These are phyloP conservation scores for Wickerhamomyces hampshirensis DNA, from an alignment of 805 yeast species.

Conservation along the genomic window DNA sequence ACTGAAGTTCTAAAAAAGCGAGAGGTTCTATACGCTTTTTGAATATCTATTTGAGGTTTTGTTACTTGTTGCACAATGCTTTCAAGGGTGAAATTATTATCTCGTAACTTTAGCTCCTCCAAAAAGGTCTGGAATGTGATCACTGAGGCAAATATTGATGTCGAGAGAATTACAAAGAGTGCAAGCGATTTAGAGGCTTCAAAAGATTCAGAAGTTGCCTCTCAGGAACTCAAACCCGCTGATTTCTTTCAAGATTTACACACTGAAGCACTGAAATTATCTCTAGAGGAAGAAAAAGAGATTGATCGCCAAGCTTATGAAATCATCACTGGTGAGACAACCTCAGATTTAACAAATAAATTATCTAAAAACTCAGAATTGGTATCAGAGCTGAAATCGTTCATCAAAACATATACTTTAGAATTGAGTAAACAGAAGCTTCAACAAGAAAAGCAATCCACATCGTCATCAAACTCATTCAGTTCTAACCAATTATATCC, in stretches of 20 bases:
- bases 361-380: constrained; percentile 17
- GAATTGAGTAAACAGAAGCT: constrained; percentile 15
- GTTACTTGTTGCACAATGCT: background rate
- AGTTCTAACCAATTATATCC: constrained; percentile 34
- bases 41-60: background rate
- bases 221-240: constrained; percentile 2
- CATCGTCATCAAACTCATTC: constrained; percentile 5
- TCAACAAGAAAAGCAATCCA: constrained; percentile 2
- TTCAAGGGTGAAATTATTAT: background rate
- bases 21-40: background rate
- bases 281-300: constrained; percentile 11
- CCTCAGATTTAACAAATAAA: constrained; percentile 11
- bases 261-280: constrained; percentile 15
- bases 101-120: background rate
- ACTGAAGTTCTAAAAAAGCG: background rate
- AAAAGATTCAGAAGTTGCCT: background rate
- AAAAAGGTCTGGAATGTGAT: background rate
- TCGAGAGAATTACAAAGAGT: background rate
- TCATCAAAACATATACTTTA: constrained; percentile 19
- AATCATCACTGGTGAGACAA: constrained; percentile 20
- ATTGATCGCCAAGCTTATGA: constrained; percentile 19
- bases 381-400: constrained; percentile 15
- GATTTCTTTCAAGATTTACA: constrained; percentile 19
- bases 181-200: background rate
- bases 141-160: background rate